Conservation (phyloP, 208 protist genomes). For the Crithidia thermophila region DNA sequence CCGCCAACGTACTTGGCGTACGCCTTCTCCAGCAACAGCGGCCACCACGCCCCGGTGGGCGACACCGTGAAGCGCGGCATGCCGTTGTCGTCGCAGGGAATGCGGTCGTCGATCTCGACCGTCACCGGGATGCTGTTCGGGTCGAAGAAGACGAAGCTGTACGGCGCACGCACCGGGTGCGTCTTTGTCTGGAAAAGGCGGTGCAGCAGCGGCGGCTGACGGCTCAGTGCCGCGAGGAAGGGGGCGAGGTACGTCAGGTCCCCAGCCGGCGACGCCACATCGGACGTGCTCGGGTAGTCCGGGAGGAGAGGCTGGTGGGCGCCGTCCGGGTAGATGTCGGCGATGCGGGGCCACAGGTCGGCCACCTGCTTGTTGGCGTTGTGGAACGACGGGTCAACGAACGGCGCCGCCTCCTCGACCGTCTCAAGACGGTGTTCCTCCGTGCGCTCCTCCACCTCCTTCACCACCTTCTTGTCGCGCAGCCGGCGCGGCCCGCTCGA, state of each 20-base stretch:
- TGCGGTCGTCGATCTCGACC: slow-evolving; percentile 80
- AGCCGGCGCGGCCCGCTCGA: neutral
- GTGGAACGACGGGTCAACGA: slow-evolving; percentile 43
- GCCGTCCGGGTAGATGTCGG: slow-evolving; percentile 46
- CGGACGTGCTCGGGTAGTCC: slow-evolving; percentile 19
- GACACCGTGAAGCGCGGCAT: slow-evolving; percentile 79
- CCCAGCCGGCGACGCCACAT: slow-evolving; percentile 57
- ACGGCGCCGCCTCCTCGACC: slow-evolving; percentile 16
- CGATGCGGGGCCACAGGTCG: slow-evolving; percentile 64
- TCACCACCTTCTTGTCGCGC: slow-evolving; percentile 18
- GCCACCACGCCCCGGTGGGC: slow-evolving; percentile 77
- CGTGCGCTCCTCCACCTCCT: slow-evolving; percentile 19
- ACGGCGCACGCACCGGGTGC: slow-evolving; percentile 72
- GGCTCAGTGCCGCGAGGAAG: slow-evolving; percentile 73
- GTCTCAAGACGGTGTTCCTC: slow-evolving; percentile 26
- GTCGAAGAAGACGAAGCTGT: slow-evolving; percentile 79
- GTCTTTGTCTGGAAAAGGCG: slow-evolving; percentile 72
- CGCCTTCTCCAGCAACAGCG: slow-evolving; percentile 89
- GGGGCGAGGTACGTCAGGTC: slow-evolving; percentile 73
- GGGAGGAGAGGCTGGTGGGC: neutral
- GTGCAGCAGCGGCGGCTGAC: slow-evolving; percentile 61
- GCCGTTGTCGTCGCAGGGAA: slow-evolving; percentile 67
- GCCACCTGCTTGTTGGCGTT: slow-evolving; percentile 58
- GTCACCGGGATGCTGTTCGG: slow-evolving; percentile 64
- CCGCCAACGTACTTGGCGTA: slow-evolving; percentile 91